These are phyloP conservation scores for Phytophthora ramorum DNA, from an alignment of 352 stramenopile species.

Conservation along the genomic window DNA sequence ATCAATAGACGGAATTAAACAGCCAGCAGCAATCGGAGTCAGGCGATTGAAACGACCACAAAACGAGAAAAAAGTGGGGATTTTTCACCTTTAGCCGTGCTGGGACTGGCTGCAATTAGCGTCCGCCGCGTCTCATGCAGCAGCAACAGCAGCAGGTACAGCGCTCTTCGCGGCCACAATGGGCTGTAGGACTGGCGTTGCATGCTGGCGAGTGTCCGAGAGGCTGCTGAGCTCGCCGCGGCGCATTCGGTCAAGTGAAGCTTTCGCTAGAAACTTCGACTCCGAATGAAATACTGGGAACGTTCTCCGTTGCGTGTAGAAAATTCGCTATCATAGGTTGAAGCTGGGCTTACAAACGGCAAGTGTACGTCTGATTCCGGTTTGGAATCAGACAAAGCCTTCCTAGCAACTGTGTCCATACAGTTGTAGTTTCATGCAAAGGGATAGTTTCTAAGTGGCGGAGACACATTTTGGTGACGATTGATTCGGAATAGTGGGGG, in stretches of 20 bases:
- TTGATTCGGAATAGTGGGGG: too few species aligned
- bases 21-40: constrained; percentile 5
- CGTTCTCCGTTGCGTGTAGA: constrained; percentile 14
- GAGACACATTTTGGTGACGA: too few species aligned
- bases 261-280: constrained; percentile 18
- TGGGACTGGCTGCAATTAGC: constrained; percentile 32
- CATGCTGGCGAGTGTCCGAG: constrained; percentile 14
- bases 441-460: too few species aligned
- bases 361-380: constrained; percentile 14
- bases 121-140: constrained; percentile 31
- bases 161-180: constrained; percentile 24
- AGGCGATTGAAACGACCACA: constrained; percentile 33
- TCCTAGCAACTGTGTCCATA: not conserved
- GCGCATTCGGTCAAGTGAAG: constrained; percentile 5
- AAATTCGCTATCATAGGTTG: constrained; percentile 7
- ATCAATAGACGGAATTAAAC: constrained; percentile 16
- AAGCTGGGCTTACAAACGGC: not conserved
- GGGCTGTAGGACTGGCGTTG: constrained; percentile 22
- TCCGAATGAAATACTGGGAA: constrained; percentile 6
- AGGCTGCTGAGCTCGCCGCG: constrained; percentile 11
- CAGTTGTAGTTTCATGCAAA: not conserved
- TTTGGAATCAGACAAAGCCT: not conserved
- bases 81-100: constrained; percentile 28
- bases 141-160: constrained; percentile 43
- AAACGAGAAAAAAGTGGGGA: constrained; percentile 11